Evolutionary conservation across 2,329 filamentous ascomycete species (phyloP).

Genomic region (Colletotrichum plurivorum): DNA sequence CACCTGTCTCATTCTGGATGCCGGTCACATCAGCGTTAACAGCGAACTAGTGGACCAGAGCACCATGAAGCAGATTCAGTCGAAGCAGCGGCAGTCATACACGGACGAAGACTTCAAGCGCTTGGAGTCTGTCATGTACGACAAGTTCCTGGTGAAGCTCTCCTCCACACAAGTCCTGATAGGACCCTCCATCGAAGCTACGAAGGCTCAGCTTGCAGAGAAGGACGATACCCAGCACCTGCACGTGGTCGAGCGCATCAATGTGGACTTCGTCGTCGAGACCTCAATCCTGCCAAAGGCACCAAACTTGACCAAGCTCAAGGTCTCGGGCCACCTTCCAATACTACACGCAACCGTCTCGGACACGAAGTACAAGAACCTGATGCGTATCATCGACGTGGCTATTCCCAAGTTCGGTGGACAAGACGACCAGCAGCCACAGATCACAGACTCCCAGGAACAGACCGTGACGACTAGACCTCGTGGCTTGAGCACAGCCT

Average conservation of each 20-base stretch:
- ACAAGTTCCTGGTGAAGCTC: conserved; percentile 94
- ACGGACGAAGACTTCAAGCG: conserved; percentile 90
- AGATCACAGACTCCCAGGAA: conserved; percentile 41
- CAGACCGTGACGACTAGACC: conserved; percentile 55
- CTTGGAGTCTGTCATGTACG: conserved; percentile 95
- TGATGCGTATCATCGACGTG: conserved; percentile 97
- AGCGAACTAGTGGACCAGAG: conserved; percentile 94
- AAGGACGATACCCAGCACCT: conserved; percentile 78
- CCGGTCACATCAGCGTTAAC: conserved; percentile 93
- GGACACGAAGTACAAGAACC: conserved; percentile 94
- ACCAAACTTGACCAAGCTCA: conserved; percentile 91
- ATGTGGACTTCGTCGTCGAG: conserved; percentile 96
- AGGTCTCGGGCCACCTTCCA: conserved; percentile 91
- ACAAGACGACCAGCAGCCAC: conserved; percentile 51
- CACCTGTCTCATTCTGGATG: conserved; percentile 93
- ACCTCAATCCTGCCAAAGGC: conserved; percentile 97
- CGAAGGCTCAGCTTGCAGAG: conserved; percentile 83
- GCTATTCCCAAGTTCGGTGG: conserved; percentile 86
- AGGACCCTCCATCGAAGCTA: conserved; percentile 91
- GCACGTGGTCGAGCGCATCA: conserved; percentile 96
- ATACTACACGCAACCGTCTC: conserved; percentile 93
- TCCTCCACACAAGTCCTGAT: conserved; percentile 96
- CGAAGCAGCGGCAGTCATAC: conserved; percentile 89
- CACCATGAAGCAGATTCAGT: conserved; percentile 91
- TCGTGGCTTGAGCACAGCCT: conserved; percentile 61